These are phyloP conservation scores for Fragilaria radians DNA, from an alignment of 108 stramenopile genomes.

Conservation along the genomic window DNA sequence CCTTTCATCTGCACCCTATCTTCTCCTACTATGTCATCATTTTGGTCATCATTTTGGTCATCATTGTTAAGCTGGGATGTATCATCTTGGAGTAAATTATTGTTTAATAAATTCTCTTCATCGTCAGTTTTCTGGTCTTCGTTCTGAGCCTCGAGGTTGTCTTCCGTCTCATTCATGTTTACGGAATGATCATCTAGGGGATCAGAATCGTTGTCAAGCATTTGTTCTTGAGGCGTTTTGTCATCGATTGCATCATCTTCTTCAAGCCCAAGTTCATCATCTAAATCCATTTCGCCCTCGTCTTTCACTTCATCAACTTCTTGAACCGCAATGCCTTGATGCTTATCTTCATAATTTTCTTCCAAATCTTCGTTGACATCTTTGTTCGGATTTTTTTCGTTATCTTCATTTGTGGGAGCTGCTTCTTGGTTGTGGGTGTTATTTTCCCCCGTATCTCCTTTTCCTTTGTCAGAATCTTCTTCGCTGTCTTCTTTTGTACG, in stretches of 20 bases:
- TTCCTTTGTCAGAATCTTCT: slow-evolving; percentile 40
- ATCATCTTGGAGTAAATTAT: not conserved
- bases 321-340: slow-evolving; percentile 51
- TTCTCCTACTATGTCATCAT: slow-evolving; percentile 23
- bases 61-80: slow-evolving; percentile 1
- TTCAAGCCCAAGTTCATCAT: slow-evolving; percentile 8
- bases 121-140: slow-evolving; percentile 14
- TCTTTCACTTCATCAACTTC: slow-evolving; percentile 25
- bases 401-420: slow-evolving; percentile 14
- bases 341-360: slow-evolving; percentile 75
- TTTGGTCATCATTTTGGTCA: slow-evolving; percentile 21
- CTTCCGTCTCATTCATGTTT: slow-evolving; percentile 5
- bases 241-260: slow-evolving; percentile 18
- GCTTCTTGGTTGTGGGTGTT: slow-evolving; percentile 3
- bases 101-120: slow-evolving; percentile 2
- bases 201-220: slow-evolving; percentile 6
- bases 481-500: slow-evolving; percentile 86
- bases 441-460: slow-evolving; percentile 2
- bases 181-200: not conserved
- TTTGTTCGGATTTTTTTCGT: slow-evolving; percentile 40
- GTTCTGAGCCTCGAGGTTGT: slow-evolving; percentile 23
- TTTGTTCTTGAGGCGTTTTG: no score
- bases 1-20: not conserved
- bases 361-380: slow-evolving; percentile 69
- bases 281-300: slow-evolving; percentile 18